Conservation (phyloP, 179 eudicot genomes). For the Carnegiea gigantea region DNA sequence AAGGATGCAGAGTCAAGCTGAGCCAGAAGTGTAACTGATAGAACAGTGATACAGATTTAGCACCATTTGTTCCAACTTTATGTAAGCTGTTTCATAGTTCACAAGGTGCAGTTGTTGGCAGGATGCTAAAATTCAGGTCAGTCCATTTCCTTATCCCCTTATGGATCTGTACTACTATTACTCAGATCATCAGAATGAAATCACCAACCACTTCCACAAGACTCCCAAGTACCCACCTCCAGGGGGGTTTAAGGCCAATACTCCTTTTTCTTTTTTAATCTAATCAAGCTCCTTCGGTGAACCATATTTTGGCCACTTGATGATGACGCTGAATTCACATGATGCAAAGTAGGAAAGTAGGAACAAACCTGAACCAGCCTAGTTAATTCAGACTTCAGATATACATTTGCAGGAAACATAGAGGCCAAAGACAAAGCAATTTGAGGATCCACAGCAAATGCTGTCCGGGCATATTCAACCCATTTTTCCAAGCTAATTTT, state of each 20-base stretch:
- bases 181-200: background rate
- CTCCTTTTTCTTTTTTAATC: background rate
- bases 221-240: background rate
- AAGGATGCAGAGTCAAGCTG: background rate
- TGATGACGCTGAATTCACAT: background rate
- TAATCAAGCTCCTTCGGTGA: background rate
- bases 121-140: background rate
- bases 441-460: slow-evolving; percentile 93
- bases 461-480: slow-evolving; percentile 88
- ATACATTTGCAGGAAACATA: slow-evolving; percentile 76
- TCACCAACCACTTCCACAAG: background rate
- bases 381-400: slow-evolving; percentile 80
- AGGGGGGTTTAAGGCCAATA: background rate
- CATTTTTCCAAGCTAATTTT: slow-evolving; percentile 90
- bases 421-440: slow-evolving; percentile 84
- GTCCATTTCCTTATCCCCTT: background rate
- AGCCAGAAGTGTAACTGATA: background rate
- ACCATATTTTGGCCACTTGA: background rate
- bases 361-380: slow-evolving; percentile 86
- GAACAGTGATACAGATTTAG: background rate
- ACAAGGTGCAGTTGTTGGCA: background rate
- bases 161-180: background rate
- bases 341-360: slow-evolving; percentile 12
- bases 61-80: background rate
- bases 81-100: background rate